These are phyloP conservation scores for Lepiota venenata DNA, from an alignment of 768 basidiomycete species.

Conservation along the genomic window DNA sequence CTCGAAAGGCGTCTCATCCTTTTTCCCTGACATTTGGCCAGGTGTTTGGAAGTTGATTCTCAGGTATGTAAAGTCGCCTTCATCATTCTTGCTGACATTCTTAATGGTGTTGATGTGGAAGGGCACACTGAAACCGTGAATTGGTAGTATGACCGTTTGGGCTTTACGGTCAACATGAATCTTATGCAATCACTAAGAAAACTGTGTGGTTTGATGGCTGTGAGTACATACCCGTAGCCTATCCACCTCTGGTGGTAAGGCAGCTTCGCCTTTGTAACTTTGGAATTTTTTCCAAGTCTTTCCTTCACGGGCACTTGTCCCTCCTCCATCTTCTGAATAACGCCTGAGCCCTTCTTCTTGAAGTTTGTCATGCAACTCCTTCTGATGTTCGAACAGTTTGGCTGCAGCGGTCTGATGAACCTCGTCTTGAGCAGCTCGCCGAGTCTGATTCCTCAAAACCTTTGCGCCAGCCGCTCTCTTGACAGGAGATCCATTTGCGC, in stretches of 20 bases:
- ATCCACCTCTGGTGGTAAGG: slow-evolving; percentile 81
- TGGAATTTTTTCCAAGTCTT: slow-evolving; percentile 96
- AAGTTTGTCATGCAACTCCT: slow-evolving; percentile 70
- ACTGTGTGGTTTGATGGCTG: neutral
- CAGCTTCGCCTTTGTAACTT: slow-evolving; percentile 94
- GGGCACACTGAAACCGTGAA: slow-evolving; percentile 93
- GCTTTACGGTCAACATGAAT: slow-evolving; percentile 90
- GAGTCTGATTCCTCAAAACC: slow-evolving; percentile 86
- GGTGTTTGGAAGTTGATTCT: slow-evolving; percentile 99
- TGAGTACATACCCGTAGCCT: slow-evolving; percentile 61
- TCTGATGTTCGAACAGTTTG: slow-evolving; percentile 85
- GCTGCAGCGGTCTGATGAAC: slow-evolving; percentile 73
- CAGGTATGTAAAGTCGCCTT: slow-evolving; percentile 91
- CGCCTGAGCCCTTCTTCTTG: slow-evolving; percentile 80
- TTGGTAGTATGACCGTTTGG: slow-evolving; percentile 86
- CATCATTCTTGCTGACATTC: slow-evolving; percentile 96
- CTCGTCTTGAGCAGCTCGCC: slow-evolving; percentile 84
- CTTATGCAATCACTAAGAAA: slow-evolving; percentile 34
- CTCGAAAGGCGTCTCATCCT: slow-evolving; percentile 99
- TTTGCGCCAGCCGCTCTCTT: slow-evolving; percentile 83
- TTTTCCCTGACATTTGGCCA: slow-evolving; percentile 95
- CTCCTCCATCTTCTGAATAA: slow-evolving; percentile 81
- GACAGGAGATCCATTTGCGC: slow-evolving; percentile 62
- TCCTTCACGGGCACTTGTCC: slow-evolving; percentile 74
- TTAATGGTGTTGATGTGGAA: slow-evolving; percentile 99